Percentiles rank a stretch among this genome's conserved stretches.
phyloP scores from a whole-genome alignment of 2,329 filamentous ascomycete species.

The Mollisiaceae sp. region DNA sequence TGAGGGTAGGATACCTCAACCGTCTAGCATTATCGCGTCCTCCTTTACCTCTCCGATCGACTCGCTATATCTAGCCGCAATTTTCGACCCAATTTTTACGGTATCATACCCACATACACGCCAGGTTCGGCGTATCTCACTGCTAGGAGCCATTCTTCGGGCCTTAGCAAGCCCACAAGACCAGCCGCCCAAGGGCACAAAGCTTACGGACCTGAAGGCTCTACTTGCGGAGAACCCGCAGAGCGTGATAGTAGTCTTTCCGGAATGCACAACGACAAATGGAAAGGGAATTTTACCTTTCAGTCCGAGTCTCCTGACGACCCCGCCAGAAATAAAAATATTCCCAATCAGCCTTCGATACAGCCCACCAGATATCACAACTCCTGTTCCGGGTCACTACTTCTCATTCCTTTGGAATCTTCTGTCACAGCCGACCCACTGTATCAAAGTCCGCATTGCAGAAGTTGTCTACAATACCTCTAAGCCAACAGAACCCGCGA shows the following conservation, averaged over 20 bases:
- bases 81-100: slow-evolving; percentile 96
- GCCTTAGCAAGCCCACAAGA: slow-evolving; percentile 68
- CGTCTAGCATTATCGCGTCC: slow-evolving; percentile 82
- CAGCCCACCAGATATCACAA: slow-evolving; percentile 86
- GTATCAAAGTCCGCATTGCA: slow-evolving; percentile 88
- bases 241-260: slow-evolving; percentile 84
- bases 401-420: slow-evolving; percentile 82
- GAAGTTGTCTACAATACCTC: slow-evolving; percentile 67
- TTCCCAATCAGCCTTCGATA: slow-evolving; percentile 93
- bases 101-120: slow-evolving; percentile 77
- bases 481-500: slow-evolving; percentile 35
- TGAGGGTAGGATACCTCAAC: slow-evolving; percentile 74
- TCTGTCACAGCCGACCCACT: slow-evolving; percentile 83
- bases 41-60: slow-evolving; percentile 94
- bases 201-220: slow-evolving; percentile 64
- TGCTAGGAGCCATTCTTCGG: slow-evolving; percentile 75
- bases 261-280: slow-evolving; percentile 94
- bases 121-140: slow-evolving; percentile 76
- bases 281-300: slow-evolving; percentile 87
- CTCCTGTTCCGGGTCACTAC: slow-evolving; percentile 80
- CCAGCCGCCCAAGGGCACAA: slow-evolving; percentile 50
- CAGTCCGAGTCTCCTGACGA: slow-evolving; percentile 75
- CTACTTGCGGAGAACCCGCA: slow-evolving; percentile 72
- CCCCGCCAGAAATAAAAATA: slow-evolving; percentile 71
- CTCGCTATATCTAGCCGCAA: slow-evolving; percentile 89